Percentiles rank a stretch among this genome's conserved stretches.
phyloP scores from a whole-genome alignment of 345 rosid genomes.

The Salix caprea region DNA sequence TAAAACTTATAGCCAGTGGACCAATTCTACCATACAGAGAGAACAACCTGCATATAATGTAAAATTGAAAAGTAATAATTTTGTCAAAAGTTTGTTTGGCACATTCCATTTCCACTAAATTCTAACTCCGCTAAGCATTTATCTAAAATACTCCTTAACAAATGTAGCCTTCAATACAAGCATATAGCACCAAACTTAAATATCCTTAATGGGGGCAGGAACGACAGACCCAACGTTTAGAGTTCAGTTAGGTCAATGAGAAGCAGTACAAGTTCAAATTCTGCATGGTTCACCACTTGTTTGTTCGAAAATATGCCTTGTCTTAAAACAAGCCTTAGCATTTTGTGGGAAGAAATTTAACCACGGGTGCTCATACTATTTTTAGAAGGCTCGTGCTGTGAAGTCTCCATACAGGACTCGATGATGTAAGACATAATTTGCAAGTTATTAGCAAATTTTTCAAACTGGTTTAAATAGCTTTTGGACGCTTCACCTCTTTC shows the following conservation, averaged over 20 bases:
- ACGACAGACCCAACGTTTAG: not conserved
- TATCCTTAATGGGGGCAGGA: not conserved
- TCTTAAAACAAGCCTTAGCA: not conserved
- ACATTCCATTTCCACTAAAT: not conserved
- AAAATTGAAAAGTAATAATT: not conserved
- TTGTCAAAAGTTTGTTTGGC: not conserved
- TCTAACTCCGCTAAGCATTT: not conserved
- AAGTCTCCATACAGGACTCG: not conserved
- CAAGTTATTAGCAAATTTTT: not conserved
- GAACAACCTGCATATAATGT: not conserved
- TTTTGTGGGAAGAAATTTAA: not conserved
- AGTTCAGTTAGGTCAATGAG: not conserved
- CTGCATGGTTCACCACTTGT: not conserved
- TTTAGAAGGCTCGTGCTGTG: not conserved
- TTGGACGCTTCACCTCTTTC: not conserved
- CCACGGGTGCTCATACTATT: not conserved
- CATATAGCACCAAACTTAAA: conserved; percentile 5
- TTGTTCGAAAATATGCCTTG: not conserved
- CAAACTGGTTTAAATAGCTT: not conserved
- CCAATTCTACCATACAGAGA: not conserved
- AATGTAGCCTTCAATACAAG: not conserved
- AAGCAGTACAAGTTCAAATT: not conserved
- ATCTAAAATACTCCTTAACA: not conserved
- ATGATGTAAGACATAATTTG: not conserved
- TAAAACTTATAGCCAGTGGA: not conserved